Evolutionary conservation across 352 stramenopile genomes (phyloP).

Genomic region (Globisporangium nodosum): DNA sequence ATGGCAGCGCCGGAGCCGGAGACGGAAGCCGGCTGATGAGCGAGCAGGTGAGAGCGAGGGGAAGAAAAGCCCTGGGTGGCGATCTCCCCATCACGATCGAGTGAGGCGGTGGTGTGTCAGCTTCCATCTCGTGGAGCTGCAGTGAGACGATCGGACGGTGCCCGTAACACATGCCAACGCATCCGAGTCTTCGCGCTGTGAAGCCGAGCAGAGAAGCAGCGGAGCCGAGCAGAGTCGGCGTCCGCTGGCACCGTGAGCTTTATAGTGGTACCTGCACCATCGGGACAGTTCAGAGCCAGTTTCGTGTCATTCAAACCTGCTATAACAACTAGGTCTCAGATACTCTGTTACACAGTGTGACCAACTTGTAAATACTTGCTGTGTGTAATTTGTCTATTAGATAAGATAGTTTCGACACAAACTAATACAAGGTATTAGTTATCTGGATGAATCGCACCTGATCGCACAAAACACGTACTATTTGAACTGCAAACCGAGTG

Average conservation of each 20-base stretch:
- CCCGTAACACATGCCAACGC: not conserved
- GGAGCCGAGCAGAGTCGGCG: not conserved
- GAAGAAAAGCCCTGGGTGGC: not conserved
- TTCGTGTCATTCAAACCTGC: not conserved
- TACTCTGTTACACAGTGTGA: not conserved
- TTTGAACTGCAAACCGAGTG: not conserved
- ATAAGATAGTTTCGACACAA: not conserved
- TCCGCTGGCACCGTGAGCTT: not conserved
- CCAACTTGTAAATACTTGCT: not conserved
- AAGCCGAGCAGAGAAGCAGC: not conserved
- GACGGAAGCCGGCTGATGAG: not conserved
- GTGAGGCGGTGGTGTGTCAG: not conserved
- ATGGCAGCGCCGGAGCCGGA: slow-evolving; percentile 5
- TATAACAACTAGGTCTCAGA: not conserved
- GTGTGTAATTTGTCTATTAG: not conserved
- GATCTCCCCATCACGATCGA: not conserved
- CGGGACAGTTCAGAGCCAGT: not conserved
- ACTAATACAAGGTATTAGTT: not conserved
- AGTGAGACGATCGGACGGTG: not conserved
- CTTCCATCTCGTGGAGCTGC: not conserved
- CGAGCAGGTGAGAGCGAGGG: not conserved
- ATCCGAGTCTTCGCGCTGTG: not conserved
- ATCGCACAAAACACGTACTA: not conserved
- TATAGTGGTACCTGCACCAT: not conserved
- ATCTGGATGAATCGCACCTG: not conserved